Evolutionary conservation across 2,329 filamentous ascomycete genomes (phyloP), one percentile per base, ranked within the genome.

Genomic region (Hysterium pulicare): DNA sequence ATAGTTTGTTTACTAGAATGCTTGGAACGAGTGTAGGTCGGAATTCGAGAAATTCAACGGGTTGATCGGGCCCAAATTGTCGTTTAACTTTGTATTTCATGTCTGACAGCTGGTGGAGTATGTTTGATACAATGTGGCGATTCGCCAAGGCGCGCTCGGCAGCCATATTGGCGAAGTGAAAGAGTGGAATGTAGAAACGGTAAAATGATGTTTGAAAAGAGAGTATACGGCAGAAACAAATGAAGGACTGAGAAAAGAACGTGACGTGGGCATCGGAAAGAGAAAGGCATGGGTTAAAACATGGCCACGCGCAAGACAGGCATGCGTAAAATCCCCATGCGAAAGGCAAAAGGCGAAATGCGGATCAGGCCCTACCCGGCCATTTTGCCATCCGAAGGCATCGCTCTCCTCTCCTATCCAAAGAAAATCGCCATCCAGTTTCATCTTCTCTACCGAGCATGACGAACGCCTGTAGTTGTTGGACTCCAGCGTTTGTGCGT

Each of bases 21-120:
- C 51, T 50, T 3, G 60, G 57, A 9, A 64, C 50, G 22, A 66
- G 48, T 2, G 60, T 61, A n/a, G 59, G 60, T n/a, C 57, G 55
- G 41, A 58, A 58, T 41, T 61, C 61, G 28, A 64, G 51, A 34
- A 64, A 55, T 47, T 62, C 59, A 5, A 63, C 61, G 2, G 60
- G 59, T 21, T 55, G 44, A 32, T 64, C 58, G 9, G 57, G 55
- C n/a, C 59, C 58, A 26, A 42, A 47, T 40, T 66, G 62, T 37
- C 55, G 42, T 31, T 61, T 51, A 24, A 58, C 53, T 42, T 55
- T 61, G 43, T 62, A 60, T 26, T 51, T 59, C 52, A 57, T 60
- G 33, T 56, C 49, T 8, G 59, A 59, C n/a, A 64, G 51, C 33
- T 59, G 53, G 16, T 53, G 45, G 17, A 64, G 47, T 19, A 64